Conservation (phyloP, 2,329 filamentous ascomycete genomes). For the Fusarium sp. region DNA sequence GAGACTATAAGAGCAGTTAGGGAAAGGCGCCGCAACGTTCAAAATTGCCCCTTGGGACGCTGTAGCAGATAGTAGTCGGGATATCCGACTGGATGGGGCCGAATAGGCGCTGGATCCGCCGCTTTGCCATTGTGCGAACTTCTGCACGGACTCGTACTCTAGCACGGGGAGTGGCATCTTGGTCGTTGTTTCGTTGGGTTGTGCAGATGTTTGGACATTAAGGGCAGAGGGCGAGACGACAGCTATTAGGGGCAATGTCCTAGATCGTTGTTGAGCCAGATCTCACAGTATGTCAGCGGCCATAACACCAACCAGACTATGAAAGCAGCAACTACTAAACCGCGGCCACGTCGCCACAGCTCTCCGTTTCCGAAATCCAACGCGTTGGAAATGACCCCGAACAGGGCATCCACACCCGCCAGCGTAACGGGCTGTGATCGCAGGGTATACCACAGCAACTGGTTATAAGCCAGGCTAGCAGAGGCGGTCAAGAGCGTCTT, state of each 20-base stretch:
- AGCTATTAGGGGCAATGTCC: conserved; percentile 13
- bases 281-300: no score
- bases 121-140: background rate
- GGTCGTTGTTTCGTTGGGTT: background rate
- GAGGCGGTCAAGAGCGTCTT: conserved; percentile 9
- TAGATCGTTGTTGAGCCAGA: no score
- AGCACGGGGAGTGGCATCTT: background rate
- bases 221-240: conserved; percentile 16
- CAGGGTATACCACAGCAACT: conserved; percentile 19
- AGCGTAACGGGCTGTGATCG: conserved; percentile 6
- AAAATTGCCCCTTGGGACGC: background rate
- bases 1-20: conserved; percentile 18
- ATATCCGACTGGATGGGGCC: background rate
- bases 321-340: background rate
- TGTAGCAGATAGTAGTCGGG: background rate
- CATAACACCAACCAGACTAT: conserved; percentile 12
- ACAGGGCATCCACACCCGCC: conserved; percentile 10
- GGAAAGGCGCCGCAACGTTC: conserved; percentile 4
- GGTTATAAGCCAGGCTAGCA: conserved; percentile 14
- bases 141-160: background rate
- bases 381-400: background rate
- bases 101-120: background rate
- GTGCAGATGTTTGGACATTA: fast-evolving
- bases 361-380: conserved; percentile 11
- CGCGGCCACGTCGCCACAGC: conserved; percentile 6